Evolutionary conservation across 192 early-diverging fungal genomes (phyloP).

Genomic region (Borealophlyctis nickersoniae): DNA sequence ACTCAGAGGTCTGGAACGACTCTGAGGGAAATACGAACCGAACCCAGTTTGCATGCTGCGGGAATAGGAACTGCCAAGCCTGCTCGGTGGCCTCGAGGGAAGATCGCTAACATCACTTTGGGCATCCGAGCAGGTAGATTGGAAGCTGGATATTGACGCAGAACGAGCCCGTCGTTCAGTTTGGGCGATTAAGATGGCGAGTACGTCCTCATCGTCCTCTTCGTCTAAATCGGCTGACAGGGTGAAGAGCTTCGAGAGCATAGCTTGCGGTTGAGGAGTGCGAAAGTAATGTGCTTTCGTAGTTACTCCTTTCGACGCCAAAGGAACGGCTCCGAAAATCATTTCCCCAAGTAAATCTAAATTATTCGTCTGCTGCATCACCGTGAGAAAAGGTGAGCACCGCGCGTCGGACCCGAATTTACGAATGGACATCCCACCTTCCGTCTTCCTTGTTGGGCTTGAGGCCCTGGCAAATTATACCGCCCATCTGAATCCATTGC

Average conservation of each 20-base stretch:
- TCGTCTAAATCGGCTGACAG: slow-evolving; percentile 16
- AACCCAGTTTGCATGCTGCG: neutral
- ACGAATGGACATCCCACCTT: too few species aligned
- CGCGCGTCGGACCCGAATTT: too few species aligned
- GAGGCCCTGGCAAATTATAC: too few species aligned
- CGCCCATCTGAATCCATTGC: too few species aligned
- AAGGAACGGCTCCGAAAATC: slow-evolving; percentile 29
- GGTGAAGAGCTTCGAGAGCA: slow-evolving; percentile 29
- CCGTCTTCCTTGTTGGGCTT: too few species aligned
- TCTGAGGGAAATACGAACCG: neutral
- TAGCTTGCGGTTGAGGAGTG: slow-evolving; percentile 24
- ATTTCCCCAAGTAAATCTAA: slow-evolving; percentile 31
- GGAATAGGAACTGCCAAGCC: neutral
- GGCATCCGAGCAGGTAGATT: slow-evolving; percentile 18
- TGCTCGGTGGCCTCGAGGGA: neutral
- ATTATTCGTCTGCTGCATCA: slow-evolving; percentile 18
- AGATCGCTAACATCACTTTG: slow-evolving; percentile 2
- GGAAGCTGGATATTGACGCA: slow-evolving; percentile 18
- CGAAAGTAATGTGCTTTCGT: slow-evolving; percentile 30
- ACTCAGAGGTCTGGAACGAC: slow-evolving; percentile 1
- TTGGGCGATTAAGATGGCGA: slow-evolving; percentile 2
- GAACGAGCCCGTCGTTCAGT: slow-evolving; percentile 4
- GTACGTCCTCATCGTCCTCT: slow-evolving; percentile 15
- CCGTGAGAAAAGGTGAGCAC: too few species aligned
- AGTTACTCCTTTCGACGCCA: slow-evolving; percentile 18